Conservation (phyloP, 345 rosid genomes). For the Heritiera fomes region DNA sequence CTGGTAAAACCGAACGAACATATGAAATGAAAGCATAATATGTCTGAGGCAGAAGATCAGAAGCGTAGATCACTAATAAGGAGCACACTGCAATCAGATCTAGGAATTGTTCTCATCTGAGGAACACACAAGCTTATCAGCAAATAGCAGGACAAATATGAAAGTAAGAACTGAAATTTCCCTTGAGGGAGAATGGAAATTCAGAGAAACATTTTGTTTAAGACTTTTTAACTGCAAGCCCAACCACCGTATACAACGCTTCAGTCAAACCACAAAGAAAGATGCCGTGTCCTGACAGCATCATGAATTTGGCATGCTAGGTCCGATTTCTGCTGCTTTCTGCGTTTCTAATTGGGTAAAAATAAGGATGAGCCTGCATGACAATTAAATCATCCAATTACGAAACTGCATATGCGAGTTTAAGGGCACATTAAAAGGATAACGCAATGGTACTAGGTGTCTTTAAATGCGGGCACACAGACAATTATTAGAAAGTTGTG, state of each 20-base stretch:
- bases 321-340: constrained; percentile 74
- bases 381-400: background rate
- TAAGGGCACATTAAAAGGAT: background rate
- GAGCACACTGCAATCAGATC: constrained; percentile 10
- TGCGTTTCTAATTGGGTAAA: constrained; percentile 80
- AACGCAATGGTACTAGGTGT: background rate
- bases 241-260: background rate
- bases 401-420: background rate
- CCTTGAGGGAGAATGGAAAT: background rate
- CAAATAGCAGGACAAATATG: background rate
- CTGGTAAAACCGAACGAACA: too few relatives aligned
- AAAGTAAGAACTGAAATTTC: background rate
- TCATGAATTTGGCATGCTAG: constrained; percentile 30
- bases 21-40: background rate
- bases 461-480: background rate
- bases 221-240: background rate
- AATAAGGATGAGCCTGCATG: constrained; percentile 88
- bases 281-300: constrained; percentile 22
- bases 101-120: constrained; percentile 1
- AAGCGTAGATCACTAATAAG: background rate
- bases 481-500: background rate
- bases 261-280: constrained; percentile 23
- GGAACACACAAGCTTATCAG: constrained; percentile 9
- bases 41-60: background rate
- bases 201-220: background rate